Evolutionary conservation across 1,284 basidiomycete genomes (phyloP).

Genomic region (Porphyrellus sp.): DNA sequence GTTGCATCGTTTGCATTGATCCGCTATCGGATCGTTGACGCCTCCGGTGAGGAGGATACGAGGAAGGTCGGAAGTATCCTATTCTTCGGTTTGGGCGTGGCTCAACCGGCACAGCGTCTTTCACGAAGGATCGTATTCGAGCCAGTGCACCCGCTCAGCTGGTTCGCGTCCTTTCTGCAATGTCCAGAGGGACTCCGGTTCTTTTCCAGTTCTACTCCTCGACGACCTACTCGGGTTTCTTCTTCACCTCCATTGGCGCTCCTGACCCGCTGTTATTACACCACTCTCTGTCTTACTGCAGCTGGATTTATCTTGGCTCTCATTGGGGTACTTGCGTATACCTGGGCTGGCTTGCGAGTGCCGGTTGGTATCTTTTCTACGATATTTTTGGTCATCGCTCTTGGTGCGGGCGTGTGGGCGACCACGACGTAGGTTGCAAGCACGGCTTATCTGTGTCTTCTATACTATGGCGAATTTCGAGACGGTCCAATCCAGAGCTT

Average conservation of each 20-base stretch:
- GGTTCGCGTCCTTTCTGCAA: constrained; percentile 2
- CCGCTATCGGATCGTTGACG: constrained; percentile 27
- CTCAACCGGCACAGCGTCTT: constrained; percentile 13
- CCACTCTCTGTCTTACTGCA: constrained; percentile 24
- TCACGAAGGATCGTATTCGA: constrained; percentile 22
- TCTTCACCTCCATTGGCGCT: constrained; percentile 21
- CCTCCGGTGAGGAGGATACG: constrained; percentile 8
- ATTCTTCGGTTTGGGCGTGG: neutral
- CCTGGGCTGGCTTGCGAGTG: constrained; percentile 23
- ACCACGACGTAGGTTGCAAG: constrained; percentile 13
- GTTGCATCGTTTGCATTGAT: constrained; percentile 30
- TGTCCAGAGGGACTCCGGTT: neutral
- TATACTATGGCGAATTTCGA: neutral
- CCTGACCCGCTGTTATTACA: constrained; percentile 27
- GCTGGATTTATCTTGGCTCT: constrained; percentile 28
- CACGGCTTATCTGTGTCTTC: neutral
- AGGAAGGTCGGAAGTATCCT: constrained; percentile 12
- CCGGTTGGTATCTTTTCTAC: constrained; percentile 31
- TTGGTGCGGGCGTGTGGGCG: constrained; percentile 26
- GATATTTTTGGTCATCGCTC: constrained; percentile 23
- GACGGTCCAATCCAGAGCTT: neutral
- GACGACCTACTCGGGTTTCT: neutral
- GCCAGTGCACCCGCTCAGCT: constrained; percentile 8
- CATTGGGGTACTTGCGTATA: constrained; percentile 26
- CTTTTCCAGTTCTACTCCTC: neutral